Percentiles rank a stretch among this genome's conserved stretches.
These are phyloP conservation scores for Chalara sp. DNA, from an alignment of 2,329 filamentous ascomycete species.

Conservation along the genomic window DNA sequence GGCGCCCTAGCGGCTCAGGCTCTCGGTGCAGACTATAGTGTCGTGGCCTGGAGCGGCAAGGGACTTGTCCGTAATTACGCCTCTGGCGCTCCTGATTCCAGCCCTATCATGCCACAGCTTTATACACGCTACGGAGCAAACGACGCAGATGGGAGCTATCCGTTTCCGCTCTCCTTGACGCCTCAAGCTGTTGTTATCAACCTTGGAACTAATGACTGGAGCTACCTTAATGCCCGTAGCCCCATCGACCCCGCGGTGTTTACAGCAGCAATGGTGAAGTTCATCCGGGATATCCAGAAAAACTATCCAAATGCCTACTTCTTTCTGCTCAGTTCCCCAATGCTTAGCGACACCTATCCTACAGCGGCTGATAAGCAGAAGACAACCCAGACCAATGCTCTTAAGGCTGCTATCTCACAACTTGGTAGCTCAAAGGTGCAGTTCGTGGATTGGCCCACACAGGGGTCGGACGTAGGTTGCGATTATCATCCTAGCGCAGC, in stretches of 20 bases:
- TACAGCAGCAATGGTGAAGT: background rate
- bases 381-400: background rate
- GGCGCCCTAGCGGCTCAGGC: background rate
- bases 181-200: background rate
- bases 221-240: background rate
- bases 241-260: background rate
- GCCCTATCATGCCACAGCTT: background rate
- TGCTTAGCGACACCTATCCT: background rate
- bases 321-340: background rate
- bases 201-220: background rate
- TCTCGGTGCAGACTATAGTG: background rate
- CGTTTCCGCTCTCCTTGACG: background rate
- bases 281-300: background rate
- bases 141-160: background rate
- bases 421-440: background rate
- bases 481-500: background rate
- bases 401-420: background rate
- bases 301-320: background rate
- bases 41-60: background rate
- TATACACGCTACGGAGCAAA: background rate
- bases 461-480: background rate
- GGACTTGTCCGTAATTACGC: background rate
- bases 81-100: background rate
- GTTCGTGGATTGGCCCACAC: background rate
- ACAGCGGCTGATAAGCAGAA: background rate